Base-by-base conservation (phyloP, 2,329 filamentous ascomycete species). In the Colletotrichum sp. region DNA sequence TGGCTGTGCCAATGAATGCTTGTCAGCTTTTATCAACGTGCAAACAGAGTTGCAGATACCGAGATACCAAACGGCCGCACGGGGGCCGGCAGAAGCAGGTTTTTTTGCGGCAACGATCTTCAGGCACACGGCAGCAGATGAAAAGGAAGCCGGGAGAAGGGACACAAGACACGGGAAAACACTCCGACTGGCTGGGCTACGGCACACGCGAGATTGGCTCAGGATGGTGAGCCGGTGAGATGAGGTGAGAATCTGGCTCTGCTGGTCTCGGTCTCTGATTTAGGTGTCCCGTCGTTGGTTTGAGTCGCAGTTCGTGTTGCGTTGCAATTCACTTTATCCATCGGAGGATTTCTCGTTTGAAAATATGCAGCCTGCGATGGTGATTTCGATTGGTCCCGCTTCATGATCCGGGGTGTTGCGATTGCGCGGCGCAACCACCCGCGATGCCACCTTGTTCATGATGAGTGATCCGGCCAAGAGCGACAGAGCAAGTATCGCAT, bases 11-110 rank as follows among this genome's bases (percentile, higher is more conserved):
- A 52, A 52, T 52, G 44, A 24, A 52, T 63, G 71, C 66, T 44
- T 16, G 67, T 24, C 49, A 49, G 62, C 68, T 28, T 30, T 32
- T 66, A 65, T 52, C 21, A 32, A 71, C 49, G 69, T 67, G 28
- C 55, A 71, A 36, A 44, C 36, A 44, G 59, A 28, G 28, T 30
- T n/a, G 49, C 26, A n/a, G 55, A 57, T 72, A 72, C 39, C 55
- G n/a, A 32, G 63, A 63, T 72, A 76, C 63, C 39, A 63, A 76
- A 60, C 69, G 73, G 73, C 69, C 73, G 63, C 73, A 76, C 63
- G 65, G 57, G 34, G 30, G 52, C 73, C 18, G 44, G 63, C 39
- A 44, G 9, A 69, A 57, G 63, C 64, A 68, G n/a, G 66, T 59
- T 69, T 76, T 59, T 18, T 21, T 34, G 57, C 21, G 36, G 44